These are phyloP conservation scores for Puccinellia tenuiflora DNA, from an alignment of 176 grass and related monocot species.

Conservation along the genomic window DNA sequence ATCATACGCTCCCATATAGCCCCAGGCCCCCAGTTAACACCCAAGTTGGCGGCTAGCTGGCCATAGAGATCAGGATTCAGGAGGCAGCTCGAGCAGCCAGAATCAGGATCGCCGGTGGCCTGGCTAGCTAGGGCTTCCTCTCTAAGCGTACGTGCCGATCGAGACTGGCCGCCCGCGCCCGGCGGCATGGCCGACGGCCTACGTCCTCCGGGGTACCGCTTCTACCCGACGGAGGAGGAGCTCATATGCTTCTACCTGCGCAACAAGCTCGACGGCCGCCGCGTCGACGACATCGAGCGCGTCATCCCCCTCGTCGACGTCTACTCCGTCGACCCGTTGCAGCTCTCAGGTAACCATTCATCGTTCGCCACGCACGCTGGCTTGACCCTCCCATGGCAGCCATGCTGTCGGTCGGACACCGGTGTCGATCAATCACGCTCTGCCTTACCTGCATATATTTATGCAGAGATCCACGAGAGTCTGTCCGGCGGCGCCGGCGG, in stretches of 20 bases:
- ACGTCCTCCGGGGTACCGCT: slow-evolving; percentile 64
- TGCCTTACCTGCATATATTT: neutral
- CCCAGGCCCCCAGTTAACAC: neutral
- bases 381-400: neutral
- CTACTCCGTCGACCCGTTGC: slow-evolving; percentile 63
- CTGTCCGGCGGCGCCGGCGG: neutral
- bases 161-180: neutral
- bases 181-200: slow-evolving; percentile 24
- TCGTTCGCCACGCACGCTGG: neutral
- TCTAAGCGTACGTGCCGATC: neutral
- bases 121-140: too few relatives aligned
- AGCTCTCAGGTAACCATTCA: slow-evolving; percentile 53
- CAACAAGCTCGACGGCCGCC: slow-evolving; percentile 70
- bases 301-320: slow-evolving; percentile 75
- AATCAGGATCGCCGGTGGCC: too few relatives aligned
- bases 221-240: slow-evolving; percentile 99
- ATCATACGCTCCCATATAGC: neutral
- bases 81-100: too few relatives aligned
- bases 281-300: slow-evolving; percentile 55
- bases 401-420: neutral
- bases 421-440: neutral
- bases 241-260: slow-evolving; percentile 87
- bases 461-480: slow-evolving; percentile 41
- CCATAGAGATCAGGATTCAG: neutral
- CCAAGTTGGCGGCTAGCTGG: neutral